Base-by-base conservation (phyloP, 192 early-diverging fungal species). In the Coemansia sp. region DNA sequence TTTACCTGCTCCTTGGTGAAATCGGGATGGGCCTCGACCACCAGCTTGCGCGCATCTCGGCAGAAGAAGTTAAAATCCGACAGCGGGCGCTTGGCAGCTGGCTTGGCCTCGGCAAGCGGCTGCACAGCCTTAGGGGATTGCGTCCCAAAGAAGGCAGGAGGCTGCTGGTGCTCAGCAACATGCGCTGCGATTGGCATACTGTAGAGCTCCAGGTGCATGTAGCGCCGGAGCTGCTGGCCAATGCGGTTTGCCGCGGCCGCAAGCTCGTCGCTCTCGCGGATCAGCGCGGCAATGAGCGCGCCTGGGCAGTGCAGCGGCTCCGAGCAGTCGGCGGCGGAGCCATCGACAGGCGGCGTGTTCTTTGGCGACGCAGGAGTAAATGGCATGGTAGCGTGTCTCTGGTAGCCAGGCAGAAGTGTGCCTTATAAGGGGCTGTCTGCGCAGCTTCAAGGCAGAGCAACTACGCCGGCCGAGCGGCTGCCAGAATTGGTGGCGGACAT, bases 31-130 rank as follows among this genome's bases (percentile, higher is more conserved):
- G 56, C 65, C 35, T 63, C 65, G 10, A 74, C 71, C 50, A 68
- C 61, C 10, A 74, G 53, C 56, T 74, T 74, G 38, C 71, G 64
- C 5, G 71, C 65, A 31, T 74, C 71, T 3, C 71, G 63, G 30
- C 71, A 74, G 33, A 74, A 74, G 30, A 74, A 74, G 38, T 74
- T 74, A 53, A 74, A 74, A 43, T 67, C 71, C 0, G 71, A 74
- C 20, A 74, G 61, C 9, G 71, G 71, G 9, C 71, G 59, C 54
- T 74, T 74, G 3, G 60, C 43, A 13, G 64, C 40, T 26, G 44
- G 33, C 11, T 43, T 48, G 36, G 45, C 7, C 5, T 38, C 26
- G 14, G 56, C 46, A 57, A 30, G 38, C 44, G 20, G 53, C 20
- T 0, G n/a, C 2, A 12, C 20, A 3, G 23, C 26, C 13, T 13